Percentiles rank a stretch among this genome's conserved stretches.
Conservation (phyloP, 768 basidiomycete genomes). For the Mycena polygramma region DNA sequence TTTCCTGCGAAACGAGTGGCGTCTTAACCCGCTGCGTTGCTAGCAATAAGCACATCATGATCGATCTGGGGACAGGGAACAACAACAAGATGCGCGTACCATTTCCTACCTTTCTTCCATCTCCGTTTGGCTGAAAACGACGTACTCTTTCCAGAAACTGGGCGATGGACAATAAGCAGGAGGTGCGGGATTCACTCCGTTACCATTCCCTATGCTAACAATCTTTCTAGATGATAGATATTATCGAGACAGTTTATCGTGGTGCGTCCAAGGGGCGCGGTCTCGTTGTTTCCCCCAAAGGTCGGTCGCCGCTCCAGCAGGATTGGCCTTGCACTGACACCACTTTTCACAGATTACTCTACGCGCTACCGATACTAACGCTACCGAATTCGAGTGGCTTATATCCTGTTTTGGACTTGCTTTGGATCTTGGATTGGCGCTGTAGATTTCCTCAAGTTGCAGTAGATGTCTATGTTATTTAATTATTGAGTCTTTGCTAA, state of each 20-base stretch:
- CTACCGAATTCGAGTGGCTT: not conserved
- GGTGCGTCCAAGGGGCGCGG: conserved; percentile 98
- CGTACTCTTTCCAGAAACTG: conserved; percentile 77
- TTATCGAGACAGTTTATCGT: conserved; percentile 98
- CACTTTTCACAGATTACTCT: conserved; percentile 72
- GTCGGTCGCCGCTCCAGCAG: conserved; percentile 54
- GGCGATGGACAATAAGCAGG: conserved; percentile 99
- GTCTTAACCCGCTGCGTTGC: conserved; percentile 19
- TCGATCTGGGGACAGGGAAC: conserved; percentile 99
- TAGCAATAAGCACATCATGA: conserved; percentile 99
- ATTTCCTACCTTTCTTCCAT: not conserved
- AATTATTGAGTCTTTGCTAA: no score
- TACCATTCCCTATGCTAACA: not conserved
- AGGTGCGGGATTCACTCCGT: conserved; percentile 62
- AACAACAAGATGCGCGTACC: conserved; percentile 95
- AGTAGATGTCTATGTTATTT: no score
- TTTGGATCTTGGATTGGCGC: no score
- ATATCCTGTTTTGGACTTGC: not conserved
- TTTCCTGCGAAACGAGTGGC: not conserved
- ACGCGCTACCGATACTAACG: conserved; percentile 82
- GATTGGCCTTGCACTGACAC: conserved; percentile 17
- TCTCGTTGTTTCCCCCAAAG: conserved; percentile 97
- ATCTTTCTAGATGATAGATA: conserved; percentile 85
- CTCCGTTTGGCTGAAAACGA: not conserved
- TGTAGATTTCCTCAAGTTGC: no score